Percentiles rank a stretch among this genome's conserved stretches.
Conservation (phyloP, 192 early-diverging fungal species). For the Umbelopsis isabellina region DNA sequence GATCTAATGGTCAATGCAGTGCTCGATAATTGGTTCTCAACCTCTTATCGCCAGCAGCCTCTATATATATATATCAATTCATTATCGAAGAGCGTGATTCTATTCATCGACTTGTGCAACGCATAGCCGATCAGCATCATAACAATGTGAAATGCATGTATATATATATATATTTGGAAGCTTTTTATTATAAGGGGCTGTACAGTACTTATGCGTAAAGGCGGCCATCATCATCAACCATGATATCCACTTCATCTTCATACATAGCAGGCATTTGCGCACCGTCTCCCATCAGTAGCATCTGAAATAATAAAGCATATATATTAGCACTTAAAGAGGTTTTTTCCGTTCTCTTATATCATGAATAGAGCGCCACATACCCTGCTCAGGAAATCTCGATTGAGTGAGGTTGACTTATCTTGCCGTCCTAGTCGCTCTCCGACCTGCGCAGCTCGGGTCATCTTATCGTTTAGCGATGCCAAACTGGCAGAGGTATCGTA, state of each 20-base stretch:
- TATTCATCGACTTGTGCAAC: too few relatives aligned
- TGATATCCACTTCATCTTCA: conserved; percentile 19
- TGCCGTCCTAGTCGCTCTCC: conserved; percentile 9
- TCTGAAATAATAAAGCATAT: background rate
- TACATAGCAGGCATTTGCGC: conserved; percentile 18
- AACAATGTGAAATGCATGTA: too few relatives aligned
- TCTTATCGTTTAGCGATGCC: conserved; percentile 8
- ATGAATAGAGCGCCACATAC: background rate
- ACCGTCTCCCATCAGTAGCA: conserved; percentile 1
- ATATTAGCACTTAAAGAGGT: background rate
- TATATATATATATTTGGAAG: too few relatives aligned
- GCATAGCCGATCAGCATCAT: too few relatives aligned
- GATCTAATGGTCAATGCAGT: too few relatives aligned
- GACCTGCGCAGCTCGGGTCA: background rate
- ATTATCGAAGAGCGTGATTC: too few relatives aligned
- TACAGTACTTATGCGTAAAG: conserved; percentile 12
- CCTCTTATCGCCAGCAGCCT: too few relatives aligned
- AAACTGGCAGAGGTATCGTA: conserved; percentile 15
- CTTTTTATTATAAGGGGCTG: background rate
- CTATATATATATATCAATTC: too few relatives aligned
- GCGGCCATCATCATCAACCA: conserved; percentile 14
- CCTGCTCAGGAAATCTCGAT: conserved; percentile 10
- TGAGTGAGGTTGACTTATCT: conserved; percentile 2
- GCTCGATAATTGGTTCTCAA: too few relatives aligned
- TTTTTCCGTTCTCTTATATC: background rate